Evolutionary conservation across 139 green algal genomes (phyloP).

Genomic region (Micractinium conductrix): DNA sequence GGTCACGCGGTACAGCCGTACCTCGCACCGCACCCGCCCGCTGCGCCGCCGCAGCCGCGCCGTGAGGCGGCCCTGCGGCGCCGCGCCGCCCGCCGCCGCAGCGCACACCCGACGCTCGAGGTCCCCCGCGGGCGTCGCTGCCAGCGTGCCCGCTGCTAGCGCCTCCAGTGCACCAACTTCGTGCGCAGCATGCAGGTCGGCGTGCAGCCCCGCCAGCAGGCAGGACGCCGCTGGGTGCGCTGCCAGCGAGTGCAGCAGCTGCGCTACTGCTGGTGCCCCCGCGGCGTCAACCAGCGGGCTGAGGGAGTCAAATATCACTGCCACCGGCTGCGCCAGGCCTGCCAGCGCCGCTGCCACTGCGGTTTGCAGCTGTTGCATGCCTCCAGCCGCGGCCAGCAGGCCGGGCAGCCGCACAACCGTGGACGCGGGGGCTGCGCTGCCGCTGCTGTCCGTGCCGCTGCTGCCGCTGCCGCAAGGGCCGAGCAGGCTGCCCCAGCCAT

Average conservation of each 20-base stretch:
- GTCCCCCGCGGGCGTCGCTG: background rate
- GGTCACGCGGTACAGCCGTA: conserved; percentile 23
- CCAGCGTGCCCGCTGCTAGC: conserved; percentile 23
- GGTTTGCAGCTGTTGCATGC: conserved; percentile 18
- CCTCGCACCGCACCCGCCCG: conserved; percentile 14
- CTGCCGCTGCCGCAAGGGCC: too few species aligned
- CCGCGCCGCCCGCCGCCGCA: background rate
- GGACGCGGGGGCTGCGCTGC: background rate
- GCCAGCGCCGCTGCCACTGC: background rate
- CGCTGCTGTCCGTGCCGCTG: background rate
- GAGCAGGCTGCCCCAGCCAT: conserved; percentile 24
- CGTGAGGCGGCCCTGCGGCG: conserved; percentile 4
- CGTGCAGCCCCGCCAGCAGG: conserved; percentile 39
- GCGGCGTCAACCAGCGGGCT: conserved; percentile 20
- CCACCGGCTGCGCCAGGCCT: background rate
- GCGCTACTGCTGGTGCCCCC: background rate
- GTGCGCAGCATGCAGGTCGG: conserved; percentile 15
- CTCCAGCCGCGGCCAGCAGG: conserved; percentile 2
- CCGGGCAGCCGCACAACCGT: background rate
- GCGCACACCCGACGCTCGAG: conserved; percentile 19
- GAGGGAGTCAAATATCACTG: conserved; percentile 29
- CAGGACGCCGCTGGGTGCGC: background rate
- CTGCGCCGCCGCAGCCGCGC: conserved; percentile 16
- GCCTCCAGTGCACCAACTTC: background rate
- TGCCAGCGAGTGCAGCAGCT: conserved; percentile 1